Percentiles rank a stretch among this genome's conserved stretches.
Conservation (phyloP, 2,329 filamentous ascomycete species). For the Cercospora sp. region DNA sequence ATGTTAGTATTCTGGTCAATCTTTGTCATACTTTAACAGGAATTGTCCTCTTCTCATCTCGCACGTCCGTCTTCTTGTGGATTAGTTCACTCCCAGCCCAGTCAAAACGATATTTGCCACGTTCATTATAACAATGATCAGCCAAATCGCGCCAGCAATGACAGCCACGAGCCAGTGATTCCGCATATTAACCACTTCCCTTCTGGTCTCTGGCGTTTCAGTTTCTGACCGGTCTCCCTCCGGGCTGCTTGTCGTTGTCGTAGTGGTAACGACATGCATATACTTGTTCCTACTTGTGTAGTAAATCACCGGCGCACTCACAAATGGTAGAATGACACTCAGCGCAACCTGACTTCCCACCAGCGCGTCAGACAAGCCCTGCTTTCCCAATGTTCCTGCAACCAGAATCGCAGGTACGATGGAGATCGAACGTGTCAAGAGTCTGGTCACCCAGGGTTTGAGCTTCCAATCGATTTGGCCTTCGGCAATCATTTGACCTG, state of each 20-base stretch:
- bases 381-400: slow-evolving; percentile 71
- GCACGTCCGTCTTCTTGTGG: background rate
- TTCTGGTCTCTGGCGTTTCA: background rate
- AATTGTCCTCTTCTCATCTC: background rate
- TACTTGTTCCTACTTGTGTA: slow-evolving; percentile 78
- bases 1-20: background rate
- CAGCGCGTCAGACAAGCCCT: slow-evolving; percentile 69
- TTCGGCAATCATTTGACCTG: slow-evolving; percentile 85
- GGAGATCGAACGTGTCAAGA: slow-evolving; percentile 75
- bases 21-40: background rate
- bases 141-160: slow-evolving; percentile 66
- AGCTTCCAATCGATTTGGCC: slow-evolving; percentile 75
- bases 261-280: slow-evolving; percentile 64
- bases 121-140: slow-evolving; percentile 75
- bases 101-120: slow-evolving; percentile 70
- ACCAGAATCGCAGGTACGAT: slow-evolving; percentile 83
- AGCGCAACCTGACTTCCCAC: slow-evolving; percentile 77
- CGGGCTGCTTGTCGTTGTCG: background rate
- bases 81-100: slow-evolving; percentile 52
- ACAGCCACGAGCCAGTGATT: slow-evolving; percentile 67
- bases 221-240: background rate
- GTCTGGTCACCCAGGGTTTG: slow-evolving; percentile 73
- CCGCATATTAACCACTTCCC: slow-evolving; percentile 58
- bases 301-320: slow-evolving; percentile 79
- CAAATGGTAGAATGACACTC: slow-evolving; percentile 76